Percentiles rank a stretch among this genome's conserved stretches.
phyloP scores from a whole-genome alignment of 441 rosid species.

The Gossypium gossypioides region DNA sequence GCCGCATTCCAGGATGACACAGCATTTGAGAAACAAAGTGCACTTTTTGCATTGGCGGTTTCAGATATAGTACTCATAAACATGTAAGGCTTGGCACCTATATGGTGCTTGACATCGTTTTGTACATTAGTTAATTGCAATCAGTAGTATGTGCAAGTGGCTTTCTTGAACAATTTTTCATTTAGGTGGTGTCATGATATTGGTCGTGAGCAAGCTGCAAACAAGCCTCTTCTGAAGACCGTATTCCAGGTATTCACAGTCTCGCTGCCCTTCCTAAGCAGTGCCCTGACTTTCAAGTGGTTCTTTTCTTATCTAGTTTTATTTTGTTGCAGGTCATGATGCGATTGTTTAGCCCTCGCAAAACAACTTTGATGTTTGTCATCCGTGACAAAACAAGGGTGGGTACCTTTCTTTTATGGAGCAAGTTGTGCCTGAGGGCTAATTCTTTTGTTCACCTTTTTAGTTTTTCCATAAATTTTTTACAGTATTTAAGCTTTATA shows the following conservation, averaged over 20 bases:
- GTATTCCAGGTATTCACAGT: slow-evolving; percentile 72
- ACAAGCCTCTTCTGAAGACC: slow-evolving; percentile 84
- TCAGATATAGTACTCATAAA: slow-evolving; percentile 94
- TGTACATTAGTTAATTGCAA: neutral
- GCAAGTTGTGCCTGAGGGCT: slow-evolving; percentile 5
- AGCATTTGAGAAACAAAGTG: slow-evolving; percentile 99
- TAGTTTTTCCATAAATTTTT: neutral
- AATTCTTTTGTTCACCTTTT: neutral
- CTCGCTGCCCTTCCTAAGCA: neutral
- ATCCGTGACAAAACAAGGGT: slow-evolving; percentile 98
- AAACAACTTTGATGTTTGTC: slow-evolving; percentile 95
- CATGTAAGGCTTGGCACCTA: slow-evolving; percentile 51
- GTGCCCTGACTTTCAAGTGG: neutral
- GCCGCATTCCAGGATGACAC: slow-evolving; percentile 74
- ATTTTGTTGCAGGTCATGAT: slow-evolving; percentile 74
- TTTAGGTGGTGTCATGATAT: slow-evolving; percentile 95
- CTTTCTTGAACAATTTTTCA: slow-evolving; percentile 1
- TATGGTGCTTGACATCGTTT: neutral
- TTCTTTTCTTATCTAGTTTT: neutral
- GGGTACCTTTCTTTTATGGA: slow-evolving; percentile 17
- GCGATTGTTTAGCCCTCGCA: slow-evolving; percentile 98
- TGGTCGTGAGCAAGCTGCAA: slow-evolving; percentile 99
- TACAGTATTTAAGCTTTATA: neutral
- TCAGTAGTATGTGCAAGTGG: neutral
- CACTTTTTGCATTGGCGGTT: slow-evolving; percentile 96